Evolutionary conservation across 2,329 filamentous ascomycete species (phyloP), one percentile per base, ranked within the genome.

Genomic region (Achaetomium macrosporum): DNA sequence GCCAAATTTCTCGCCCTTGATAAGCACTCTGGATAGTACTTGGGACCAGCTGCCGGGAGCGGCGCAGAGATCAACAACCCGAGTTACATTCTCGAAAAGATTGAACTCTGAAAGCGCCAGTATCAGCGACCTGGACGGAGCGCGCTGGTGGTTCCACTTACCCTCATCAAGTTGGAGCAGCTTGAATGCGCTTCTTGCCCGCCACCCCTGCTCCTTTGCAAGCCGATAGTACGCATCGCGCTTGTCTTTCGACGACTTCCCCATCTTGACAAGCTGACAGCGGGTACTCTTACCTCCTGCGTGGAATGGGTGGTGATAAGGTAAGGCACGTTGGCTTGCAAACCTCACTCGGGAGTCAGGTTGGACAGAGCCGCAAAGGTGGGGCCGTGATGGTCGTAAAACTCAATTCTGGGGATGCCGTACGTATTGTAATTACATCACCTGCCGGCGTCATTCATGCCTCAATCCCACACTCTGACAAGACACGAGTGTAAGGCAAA

Each of bases 161-260:
- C 82, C 82, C 74, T 85, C 90, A 68, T 99, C 91, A 20, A 99
- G 83, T 70, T 99, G 93, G 12, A 99, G 83, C 20, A 99, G 82
- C 72, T 99, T 99, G 76, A 96, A 99, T 9, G 93, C 93, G 61
- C 90, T 96, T 53, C 93, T 82, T 29, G 93, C 93, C 35, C 93
- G 88, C 92, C 93, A 99, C 59, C 95, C 95, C 76, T 99, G 93
- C 71, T 99, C 93, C 73, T 99, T 99, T 16, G 93, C 93, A 9
- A 99, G 87, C 50, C 93, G 83, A 67, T 99, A 99, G 73, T 99
- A 99, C 42, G 91, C 91, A 69, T 99, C 93, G 49, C 93, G 88
- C 73, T 99, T 99, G 68, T 99, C 93, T 71, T 99, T 99, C 44
- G 92, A 97, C 1, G 93, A 96, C 69, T 97, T 97, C 1, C 91